Conservation (phyloP, 192 early-diverging fungal genomes). For the Phycomyces nitens region DNA sequence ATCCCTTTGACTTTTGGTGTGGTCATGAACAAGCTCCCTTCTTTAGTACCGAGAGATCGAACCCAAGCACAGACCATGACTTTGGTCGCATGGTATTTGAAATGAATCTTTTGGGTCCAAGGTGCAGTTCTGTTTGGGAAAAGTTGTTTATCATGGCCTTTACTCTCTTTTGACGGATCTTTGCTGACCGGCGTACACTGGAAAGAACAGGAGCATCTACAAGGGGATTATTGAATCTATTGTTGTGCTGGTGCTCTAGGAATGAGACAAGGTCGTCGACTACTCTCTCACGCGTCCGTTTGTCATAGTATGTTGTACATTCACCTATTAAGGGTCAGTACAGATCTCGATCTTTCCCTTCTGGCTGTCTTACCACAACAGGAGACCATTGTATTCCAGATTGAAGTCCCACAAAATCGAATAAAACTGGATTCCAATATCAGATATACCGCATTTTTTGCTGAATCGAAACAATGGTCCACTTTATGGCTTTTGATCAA, state of each 20-base stretch:
- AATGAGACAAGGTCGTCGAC: constrained; percentile 30
- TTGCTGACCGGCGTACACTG: no score
- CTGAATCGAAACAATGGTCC: constrained; percentile 31
- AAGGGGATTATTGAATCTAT: constrained; percentile 6
- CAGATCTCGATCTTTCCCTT: not conserved
- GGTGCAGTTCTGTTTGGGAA: no score
- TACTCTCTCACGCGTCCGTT: constrained; percentile 25
- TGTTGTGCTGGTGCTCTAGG: constrained; percentile 20
- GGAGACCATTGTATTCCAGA: constrained; percentile 37
- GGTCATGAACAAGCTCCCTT: no score
- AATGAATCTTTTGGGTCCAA: no score
- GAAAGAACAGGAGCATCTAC: no score
- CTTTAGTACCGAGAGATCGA: no score
- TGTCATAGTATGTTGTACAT: constrained; percentile 34
- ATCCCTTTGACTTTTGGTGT: no score
- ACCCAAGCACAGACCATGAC: no score
- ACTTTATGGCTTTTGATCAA: constrained; percentile 28
- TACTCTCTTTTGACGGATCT: no score
- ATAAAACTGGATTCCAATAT: constrained; percentile 46
- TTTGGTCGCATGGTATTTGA: no score
- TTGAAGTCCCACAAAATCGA: constrained; percentile 31
- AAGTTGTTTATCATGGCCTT: no score
- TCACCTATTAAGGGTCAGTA: constrained; percentile 9
- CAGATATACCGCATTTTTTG: constrained; percentile 41
- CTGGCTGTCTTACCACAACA: constrained; percentile 35